A percentile compares a stretch with the other conserved stretches of the same genome.
phyloP scores from a whole-genome alignment of 2,329 filamentous ascomycete species.

The Xylaria sp. region DNA sequence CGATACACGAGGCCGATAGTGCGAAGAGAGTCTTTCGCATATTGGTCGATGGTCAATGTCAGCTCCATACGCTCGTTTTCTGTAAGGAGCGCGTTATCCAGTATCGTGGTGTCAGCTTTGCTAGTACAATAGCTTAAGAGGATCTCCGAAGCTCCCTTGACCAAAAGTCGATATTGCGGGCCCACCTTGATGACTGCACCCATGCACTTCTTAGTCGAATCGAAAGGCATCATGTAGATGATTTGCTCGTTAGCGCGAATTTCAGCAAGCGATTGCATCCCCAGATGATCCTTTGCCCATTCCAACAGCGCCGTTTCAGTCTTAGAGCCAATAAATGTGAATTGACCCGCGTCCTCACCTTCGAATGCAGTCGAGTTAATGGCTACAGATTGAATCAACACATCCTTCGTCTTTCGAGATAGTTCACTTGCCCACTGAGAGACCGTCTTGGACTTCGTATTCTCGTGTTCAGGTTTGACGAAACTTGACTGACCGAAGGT shows the following conservation, averaged over 20 bases:
- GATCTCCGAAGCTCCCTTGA: constrained; percentile 69
- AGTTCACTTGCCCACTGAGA: constrained; percentile 50
- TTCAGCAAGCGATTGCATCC: constrained; percentile 59
- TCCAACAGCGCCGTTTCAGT: constrained; percentile 66
- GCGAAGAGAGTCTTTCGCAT: constrained; percentile 74
- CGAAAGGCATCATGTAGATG: constrained; percentile 64
- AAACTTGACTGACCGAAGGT: constrained; percentile 64
- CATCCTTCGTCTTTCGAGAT: constrained; percentile 47
- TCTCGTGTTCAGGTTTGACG: constrained; percentile 44
- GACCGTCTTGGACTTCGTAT: constrained; percentile 38
- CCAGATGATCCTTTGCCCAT: constrained; percentile 62
- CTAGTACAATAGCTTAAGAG: constrained; percentile 58
- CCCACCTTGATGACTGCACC: constrained; percentile 63
- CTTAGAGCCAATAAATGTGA: constrained; percentile 65
- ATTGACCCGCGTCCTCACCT: constrained; percentile 57
- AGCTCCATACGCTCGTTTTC: constrained; percentile 66
- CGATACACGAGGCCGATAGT: constrained; percentile 80
- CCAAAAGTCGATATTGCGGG: constrained; percentile 60
- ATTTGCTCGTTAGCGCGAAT: constrained; percentile 59
- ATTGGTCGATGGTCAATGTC: constrained; percentile 66
- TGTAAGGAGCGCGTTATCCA: constrained; percentile 63
- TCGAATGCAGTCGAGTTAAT: constrained; percentile 71
- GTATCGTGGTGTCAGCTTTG: constrained; percentile 47
- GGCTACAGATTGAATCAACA: constrained; percentile 57
- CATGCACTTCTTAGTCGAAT: constrained; percentile 67